Evolutionary conservation across 2,329 filamentous ascomycete genomes (phyloP), one percentile per base, ranked within the genome.

Genomic region (Ilyonectria mors-panacis): DNA sequence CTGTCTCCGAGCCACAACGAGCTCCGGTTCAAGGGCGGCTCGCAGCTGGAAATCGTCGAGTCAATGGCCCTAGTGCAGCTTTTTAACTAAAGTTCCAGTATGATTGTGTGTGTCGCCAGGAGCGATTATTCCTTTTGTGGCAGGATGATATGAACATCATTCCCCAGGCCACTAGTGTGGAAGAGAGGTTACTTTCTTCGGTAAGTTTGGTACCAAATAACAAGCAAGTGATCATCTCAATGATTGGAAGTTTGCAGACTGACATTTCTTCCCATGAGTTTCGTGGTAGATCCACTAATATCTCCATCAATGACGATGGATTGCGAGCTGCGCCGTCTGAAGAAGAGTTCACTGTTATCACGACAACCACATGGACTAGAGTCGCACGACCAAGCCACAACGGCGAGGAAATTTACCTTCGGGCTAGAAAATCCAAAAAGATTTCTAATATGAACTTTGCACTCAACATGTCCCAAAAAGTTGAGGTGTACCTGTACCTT

Each of bases 401-500:
- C 65, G 81, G 82, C 12, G 54, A 63, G 13, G 61, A 63, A 15
- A 53, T 28, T 3, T 63, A 63, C 33, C 35, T 63, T 7, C 61
- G 61, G 12, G 54, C 37, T 1, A 54, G 61, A 10, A 63, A 58
- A 28, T 63, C 58, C 55, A 63, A 63, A 9, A 63, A 63, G 13
- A 54, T 54, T 37, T 63, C 61, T 28, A 63, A 63, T 35, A 63
- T 63, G 61, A 63, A 63, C 47, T 63, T 63, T 63, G 61, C 61
- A 6, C 37, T 63, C 8, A 63, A 63, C 37, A 26, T 63, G 8
- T 63, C 61, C 1, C 54, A 47, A 17, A 63, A 63, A 47, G 45
- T 63, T 7, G 61, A 63, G 28, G 81, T 84, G 30, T 83, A 83
- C 65, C 81, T 84, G 30, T 83, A 83, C 65, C 81, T 93, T 42